Conservation (phyloP, 352 stramenopile genomes). For the Nothophytophthora sp. region DNA sequence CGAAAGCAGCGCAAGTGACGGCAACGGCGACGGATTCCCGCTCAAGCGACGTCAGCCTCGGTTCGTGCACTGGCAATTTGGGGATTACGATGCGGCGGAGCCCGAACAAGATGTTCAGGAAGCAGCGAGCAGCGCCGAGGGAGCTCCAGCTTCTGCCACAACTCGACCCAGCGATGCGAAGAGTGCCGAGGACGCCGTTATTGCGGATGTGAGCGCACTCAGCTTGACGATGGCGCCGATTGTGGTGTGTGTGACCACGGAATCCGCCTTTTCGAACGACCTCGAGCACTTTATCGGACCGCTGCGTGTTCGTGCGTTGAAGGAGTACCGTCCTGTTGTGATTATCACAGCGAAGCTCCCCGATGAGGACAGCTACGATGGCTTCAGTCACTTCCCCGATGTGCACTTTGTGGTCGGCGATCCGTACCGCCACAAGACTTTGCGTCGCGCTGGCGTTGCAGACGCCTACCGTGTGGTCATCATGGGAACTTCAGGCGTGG, state of each 20-base stretch:
- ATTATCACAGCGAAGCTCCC: constrained; percentile 64
- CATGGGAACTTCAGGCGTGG: constrained; percentile 59
- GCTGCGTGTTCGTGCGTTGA: constrained; percentile 65
- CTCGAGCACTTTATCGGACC: constrained; percentile 81
- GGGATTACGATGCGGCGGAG: constrained; percentile 25
- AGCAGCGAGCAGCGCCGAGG: constrained; percentile 13
- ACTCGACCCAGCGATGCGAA: constrained; percentile 6
- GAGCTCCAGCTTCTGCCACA: constrained; percentile 11
- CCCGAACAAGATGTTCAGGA: constrained; percentile 23
- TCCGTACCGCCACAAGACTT: constrained; percentile 53
- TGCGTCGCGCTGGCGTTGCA: constrained; percentile 67
- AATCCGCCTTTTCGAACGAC: constrained; percentile 63
- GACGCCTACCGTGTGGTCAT: constrained; percentile 73
- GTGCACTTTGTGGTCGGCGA: constrained; percentile 76
- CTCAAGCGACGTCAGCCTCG: constrained; percentile 30
- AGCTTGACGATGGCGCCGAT: constrained; percentile 58
- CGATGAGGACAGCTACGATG: constrained; percentile 56
- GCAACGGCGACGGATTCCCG: constrained; percentile 3
- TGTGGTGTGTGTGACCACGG: constrained; percentile 67
- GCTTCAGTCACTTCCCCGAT: constrained; percentile 68
- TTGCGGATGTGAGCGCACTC: constrained; percentile 54
- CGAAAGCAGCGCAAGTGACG: constrained; percentile 23
- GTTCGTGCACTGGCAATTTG: constrained; percentile 28
- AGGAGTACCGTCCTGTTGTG: constrained; percentile 71
- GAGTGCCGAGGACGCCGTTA: constrained; percentile 39